phyloP scores from a whole-genome alignment of 2,329 filamentous ascomycete species.

The Aspergillus melleus region DNA sequence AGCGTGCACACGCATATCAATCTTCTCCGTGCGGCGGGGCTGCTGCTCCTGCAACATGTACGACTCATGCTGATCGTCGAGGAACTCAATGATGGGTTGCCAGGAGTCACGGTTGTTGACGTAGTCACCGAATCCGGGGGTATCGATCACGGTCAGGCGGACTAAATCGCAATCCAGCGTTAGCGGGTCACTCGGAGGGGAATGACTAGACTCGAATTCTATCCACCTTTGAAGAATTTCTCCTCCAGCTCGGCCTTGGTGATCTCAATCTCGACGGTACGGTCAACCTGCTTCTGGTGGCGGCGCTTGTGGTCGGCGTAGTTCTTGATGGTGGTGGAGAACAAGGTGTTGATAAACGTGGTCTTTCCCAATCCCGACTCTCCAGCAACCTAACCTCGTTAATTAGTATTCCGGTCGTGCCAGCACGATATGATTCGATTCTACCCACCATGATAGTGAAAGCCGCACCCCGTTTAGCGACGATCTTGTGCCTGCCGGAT shows the following conservation, averaged over 20 bases:
- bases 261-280: slow-evolving; percentile 99
- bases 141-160: slow-evolving; percentile 97
- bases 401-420: slow-evolving; percentile 25
- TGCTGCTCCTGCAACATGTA: slow-evolving; percentile 99
- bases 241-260: slow-evolving; percentile 99
- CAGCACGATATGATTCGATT: background rate
- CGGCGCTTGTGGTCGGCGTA: slow-evolving; percentile 99
- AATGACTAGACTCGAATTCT: background rate
- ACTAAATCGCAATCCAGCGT: slow-evolving; percentile 56
- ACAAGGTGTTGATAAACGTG: slow-evolving; percentile 99
- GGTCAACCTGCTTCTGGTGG: slow-evolving; percentile 99
- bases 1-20: slow-evolving; percentile 96
- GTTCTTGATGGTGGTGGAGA: slow-evolving; percentile 99
- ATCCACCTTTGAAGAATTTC: slow-evolving; percentile 99
- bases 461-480: slow-evolving; percentile 83
- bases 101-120: slow-evolving; percentile 99
- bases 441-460: slow-evolving; percentile 95
- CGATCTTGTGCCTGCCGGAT: slow-evolving; percentile 67
- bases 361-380: slow-evolving; percentile 99
- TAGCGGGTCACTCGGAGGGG: slow-evolving; percentile 13
- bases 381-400: slow-evolving; percentile 74
- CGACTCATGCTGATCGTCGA: slow-evolving; percentile 99
- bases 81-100: slow-evolving; percentile 99
- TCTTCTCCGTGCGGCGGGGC: slow-evolving; percentile 96
- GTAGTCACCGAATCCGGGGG: slow-evolving; percentile 98